Evolutionary conservation across 441 rosid species (phyloP).

Genomic region (Populus tomentosa): DNA sequence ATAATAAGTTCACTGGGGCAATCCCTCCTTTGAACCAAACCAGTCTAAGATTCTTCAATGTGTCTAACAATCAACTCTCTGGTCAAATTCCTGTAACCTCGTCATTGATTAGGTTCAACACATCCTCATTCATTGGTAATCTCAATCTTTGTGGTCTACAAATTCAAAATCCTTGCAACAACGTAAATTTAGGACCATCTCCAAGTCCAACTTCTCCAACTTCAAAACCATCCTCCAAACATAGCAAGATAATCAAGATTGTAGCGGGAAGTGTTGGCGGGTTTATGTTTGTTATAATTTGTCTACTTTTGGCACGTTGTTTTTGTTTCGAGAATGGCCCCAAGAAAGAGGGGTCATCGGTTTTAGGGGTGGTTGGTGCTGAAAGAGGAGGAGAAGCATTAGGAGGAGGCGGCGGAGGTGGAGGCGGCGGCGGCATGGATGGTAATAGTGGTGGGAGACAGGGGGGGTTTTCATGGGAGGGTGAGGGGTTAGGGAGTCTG

Average conservation of each 20-base stretch:
- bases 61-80: slow-evolving; percentile 58
- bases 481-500: slow-evolving; percentile 59
- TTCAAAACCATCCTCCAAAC: slow-evolving; percentile 20
- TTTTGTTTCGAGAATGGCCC: slow-evolving; percentile 14
- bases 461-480: slow-evolving; percentile 66
- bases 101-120: slow-evolving; percentile 60
- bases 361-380: slow-evolving; percentile 19
- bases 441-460: slow-evolving; percentile 38
- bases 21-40: slow-evolving; percentile 77
- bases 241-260: slow-evolving; percentile 26
- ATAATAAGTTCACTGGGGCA: slow-evolving; percentile 49
- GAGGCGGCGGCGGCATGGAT: slow-evolving; percentile 15
- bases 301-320: slow-evolving; percentile 23
- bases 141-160: slow-evolving; percentile 64
- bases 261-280: slow-evolving; percentile 16
- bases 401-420: slow-evolving; percentile 3
- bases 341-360: neutral
- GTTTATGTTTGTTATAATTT: slow-evolving; percentile 17
- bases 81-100: slow-evolving; percentile 66
- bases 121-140: slow-evolving; percentile 54
- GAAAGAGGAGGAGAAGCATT: slow-evolving; percentile 24
- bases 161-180: slow-evolving; percentile 44
- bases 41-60: slow-evolving; percentile 68
- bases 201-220: slow-evolving; percentile 34
- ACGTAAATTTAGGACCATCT: slow-evolving; percentile 20